phyloP scores from a whole-genome alignment of 495 filamentous ascomycete genomes.

The Aspergillus bertholletiae region DNA sequence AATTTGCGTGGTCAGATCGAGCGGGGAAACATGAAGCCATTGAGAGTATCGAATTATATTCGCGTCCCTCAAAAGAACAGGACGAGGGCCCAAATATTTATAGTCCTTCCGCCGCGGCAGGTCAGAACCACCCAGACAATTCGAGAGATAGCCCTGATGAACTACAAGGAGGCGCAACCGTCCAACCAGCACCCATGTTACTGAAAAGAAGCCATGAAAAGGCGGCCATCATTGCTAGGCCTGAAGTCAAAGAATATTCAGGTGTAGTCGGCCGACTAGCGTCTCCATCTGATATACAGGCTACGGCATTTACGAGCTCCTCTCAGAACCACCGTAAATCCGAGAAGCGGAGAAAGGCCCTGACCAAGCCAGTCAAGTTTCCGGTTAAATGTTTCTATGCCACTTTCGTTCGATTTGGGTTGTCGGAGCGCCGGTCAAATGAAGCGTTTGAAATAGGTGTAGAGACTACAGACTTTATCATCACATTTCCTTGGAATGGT shows the following conservation, averaged over 20 bases:
- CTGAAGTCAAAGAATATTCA: background rate
- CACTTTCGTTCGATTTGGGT: slow-evolving; percentile 22
- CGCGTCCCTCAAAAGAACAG: background rate
- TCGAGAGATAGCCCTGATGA: slow-evolving; percentile 42
- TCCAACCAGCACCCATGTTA: slow-evolving; percentile 17
- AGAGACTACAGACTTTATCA: slow-evolving; percentile 5
- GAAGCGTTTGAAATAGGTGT: slow-evolving; percentile 10
- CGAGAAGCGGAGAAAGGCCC: slow-evolving; percentile 11
- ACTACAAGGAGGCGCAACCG: slow-evolving; percentile 38
- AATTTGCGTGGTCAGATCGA: background rate
- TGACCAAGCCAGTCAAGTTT: background rate
- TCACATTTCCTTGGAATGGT: background rate
- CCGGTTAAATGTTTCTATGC: slow-evolving; percentile 5
- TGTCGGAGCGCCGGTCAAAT: slow-evolving; percentile 6
- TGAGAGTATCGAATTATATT: slow-evolving; percentile 15
- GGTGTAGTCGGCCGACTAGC: slow-evolving; percentile 10
- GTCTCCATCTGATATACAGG: slow-evolving; percentile 33
- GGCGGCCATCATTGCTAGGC: background rate
- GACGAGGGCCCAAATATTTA: background rate
- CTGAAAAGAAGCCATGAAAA: slow-evolving; percentile 7
- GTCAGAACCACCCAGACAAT: slow-evolving; percentile 10
- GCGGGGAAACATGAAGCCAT: slow-evolving; percentile 1
- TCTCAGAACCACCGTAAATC: slow-evolving; percentile 10
- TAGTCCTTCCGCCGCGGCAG: background rate
- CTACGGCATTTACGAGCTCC: slow-evolving; percentile 22